These are phyloP conservation scores for Arthrobotrys musiformis DNA, from an alignment of 2,329 filamentous ascomycete genomes.

Conservation along the genomic window DNA sequence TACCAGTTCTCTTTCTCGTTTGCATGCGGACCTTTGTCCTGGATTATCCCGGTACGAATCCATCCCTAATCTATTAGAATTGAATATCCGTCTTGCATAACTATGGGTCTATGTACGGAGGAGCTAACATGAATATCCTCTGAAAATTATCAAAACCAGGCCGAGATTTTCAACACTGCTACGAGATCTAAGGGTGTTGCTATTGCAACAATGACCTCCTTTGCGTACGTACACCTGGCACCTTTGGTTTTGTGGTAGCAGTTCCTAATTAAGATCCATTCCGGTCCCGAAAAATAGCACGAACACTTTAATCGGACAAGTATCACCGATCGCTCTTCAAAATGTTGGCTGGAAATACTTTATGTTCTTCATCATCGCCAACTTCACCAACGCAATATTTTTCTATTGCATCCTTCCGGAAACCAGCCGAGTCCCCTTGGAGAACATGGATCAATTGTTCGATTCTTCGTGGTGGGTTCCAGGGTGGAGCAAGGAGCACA, in stretches of 20 bases:
- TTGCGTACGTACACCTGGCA: slow-evolving; percentile 64
- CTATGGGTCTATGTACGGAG: too few species aligned
- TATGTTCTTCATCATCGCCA: slow-evolving; percentile 73
- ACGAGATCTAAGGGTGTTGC: slow-evolving; percentile 79
- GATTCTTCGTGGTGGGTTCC: slow-evolving; percentile 73
- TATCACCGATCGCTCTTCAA: slow-evolving; percentile 70
- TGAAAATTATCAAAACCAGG: slow-evolving; percentile 61
- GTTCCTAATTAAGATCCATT: background rate
- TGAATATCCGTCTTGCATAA: too few species aligned
- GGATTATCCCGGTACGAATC: slow-evolving; percentile 65
- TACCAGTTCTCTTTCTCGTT: slow-evolving; percentile 82
- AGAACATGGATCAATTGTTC: slow-evolving; percentile 76
- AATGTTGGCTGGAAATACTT: slow-evolving; percentile 66
- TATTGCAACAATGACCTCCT: slow-evolving; percentile 77
- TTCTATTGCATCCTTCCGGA: slow-evolving; percentile 76
- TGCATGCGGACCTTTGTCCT: slow-evolving; percentile 75
- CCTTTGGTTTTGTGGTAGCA: background rate
- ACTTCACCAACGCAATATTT: slow-evolving; percentile 74
- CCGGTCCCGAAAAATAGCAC: slow-evolving; percentile 9
- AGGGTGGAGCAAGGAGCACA: slow-evolving; percentile 69
- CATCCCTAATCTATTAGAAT: background rate
- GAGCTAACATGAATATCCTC: too few species aligned
- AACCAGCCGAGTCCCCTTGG: slow-evolving; percentile 72
- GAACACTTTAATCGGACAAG: slow-evolving; percentile 76
- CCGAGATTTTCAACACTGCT: slow-evolving; percentile 81